Base-by-base conservation (phyloP, 2,329 filamentous ascomycete species). In the Aureobasidium melanogenum region DNA sequence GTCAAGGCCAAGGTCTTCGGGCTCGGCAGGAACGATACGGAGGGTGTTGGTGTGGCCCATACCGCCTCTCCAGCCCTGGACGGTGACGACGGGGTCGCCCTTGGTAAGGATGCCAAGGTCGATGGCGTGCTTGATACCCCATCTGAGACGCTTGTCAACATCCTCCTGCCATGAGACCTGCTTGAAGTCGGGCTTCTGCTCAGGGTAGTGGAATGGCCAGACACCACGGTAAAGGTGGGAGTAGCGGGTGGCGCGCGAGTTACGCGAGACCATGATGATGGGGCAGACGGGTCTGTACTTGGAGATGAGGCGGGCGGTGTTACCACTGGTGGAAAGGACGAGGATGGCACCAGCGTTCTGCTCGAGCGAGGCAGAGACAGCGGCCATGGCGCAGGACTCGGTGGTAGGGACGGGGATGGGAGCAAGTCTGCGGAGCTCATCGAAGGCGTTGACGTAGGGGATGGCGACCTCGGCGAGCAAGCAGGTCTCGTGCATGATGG, bases 271-370 rank as follows among this genome's bases (percentile, higher is more conserved):
- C 93, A 97, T 97, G 82, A 99, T 93, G 80, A 99, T 97, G 69
- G 94, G 94, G 85, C 93, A 97, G 66, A 97, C 92, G 56, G 94
- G 94, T 72, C 94, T 89, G 82, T 97, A 99, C 82, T 99, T 99
- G 81, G 93, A 96, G 68, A 97, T 83, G 65, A 97, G 87, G 71
- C 94, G 91, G 63, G 94, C 94, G 67, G 93, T 97, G 72, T 90
- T 89, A 73, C 94, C 94, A 68, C 92, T 86, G 59, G 94, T 99
- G 69, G 93, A 97, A 69, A 99, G 82, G 65, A 97, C 93, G 68
- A 99, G 86, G 75, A 99, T 97, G 69, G 91, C 93, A 70, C 93
- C 91, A 51, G 94, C 94, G 73, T 96, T 96, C 75, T 99, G 86
- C 78, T 99, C 94, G 69, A 99, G 85, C 73, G 90, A 96, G 66